Base-by-base conservation (phyloP, 106 monocot species). In the Dendrobium catenatum region DNA sequence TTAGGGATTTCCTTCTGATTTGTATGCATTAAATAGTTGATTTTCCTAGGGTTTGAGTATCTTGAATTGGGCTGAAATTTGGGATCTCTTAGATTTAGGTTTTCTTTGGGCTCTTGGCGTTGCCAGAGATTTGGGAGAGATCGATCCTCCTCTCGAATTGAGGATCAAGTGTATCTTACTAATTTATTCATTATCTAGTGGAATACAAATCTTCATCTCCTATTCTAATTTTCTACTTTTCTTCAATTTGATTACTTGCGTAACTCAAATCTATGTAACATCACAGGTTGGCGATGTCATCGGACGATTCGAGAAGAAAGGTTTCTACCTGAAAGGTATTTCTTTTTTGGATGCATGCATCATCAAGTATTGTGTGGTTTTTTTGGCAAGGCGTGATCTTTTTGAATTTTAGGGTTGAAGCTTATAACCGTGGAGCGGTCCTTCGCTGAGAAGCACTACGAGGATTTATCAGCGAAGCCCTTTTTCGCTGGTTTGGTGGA, bases 381-480 rank as follows among this genome's bases (percentile, higher is more conserved):
- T 61, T 75, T 80, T 37, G 33, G 29, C 8, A 73, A n/a, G 26
- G 22, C 48, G n/a, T 31, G 56, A 59, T 44, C 49, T 37, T 17
- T 51, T 73, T 19, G 43, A 59, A 26, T 18, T 83, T 58, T 49
- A 92, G 96, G 91, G 19, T 68, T 96, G 92, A 96, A 96, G 84
- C 81, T 96, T 27, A 20, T 89, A 31, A 96, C 37, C 20, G 96
- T 96, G 85, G 96, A 94, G 58, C 80, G 82, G 68, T 67, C 94
- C 27, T 94, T 96, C 41, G 96, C 96, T 9, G 94, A 96, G 87
- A 94, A 90, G 89, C 96, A 96, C 88, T 96, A 96, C 37, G 94
- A 85, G 85, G 96, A 96, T 55, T 85, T 94, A 24, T 83, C 92
- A 9, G 82, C 90, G 59, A 96, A 92, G 83, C 94, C 96, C 22